A percentile compares a stretch with the other conserved stretches of the same genome.
These are phyloP conservation scores for Epichloe coenophiala DNA, from an alignment of 2,329 filamentous ascomycete genomes.

Conservation along the genomic window DNA sequence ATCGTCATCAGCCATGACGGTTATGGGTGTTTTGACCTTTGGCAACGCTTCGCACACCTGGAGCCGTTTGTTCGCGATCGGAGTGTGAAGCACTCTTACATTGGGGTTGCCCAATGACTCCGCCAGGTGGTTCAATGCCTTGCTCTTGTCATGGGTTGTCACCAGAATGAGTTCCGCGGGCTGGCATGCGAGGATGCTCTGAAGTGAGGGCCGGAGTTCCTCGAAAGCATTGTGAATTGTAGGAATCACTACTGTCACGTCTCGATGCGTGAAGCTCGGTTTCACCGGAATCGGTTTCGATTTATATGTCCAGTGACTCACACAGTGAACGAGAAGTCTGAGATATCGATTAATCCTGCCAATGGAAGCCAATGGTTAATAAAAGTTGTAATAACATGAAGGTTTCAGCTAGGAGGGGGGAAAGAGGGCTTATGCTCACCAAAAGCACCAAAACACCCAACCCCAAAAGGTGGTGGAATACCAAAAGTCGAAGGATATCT, in stretches of 20 bases:
- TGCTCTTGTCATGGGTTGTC: conserved; percentile 69
- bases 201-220: conserved; percentile 68
- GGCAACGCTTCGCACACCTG: conserved; percentile 89
- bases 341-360: conserved; percentile 74
- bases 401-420: neutral
- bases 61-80: conserved; percentile 86
- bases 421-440: conserved; percentile 25
- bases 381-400: neutral
- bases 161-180: conserved; percentile 69
- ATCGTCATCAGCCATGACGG: conserved; percentile 89
- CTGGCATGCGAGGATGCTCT: conserved; percentile 58
- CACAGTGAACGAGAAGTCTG: conserved; percentile 70
- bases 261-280: conserved; percentile 63
- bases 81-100: conserved; percentile 61
- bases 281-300: conserved; percentile 71
- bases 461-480: conserved; percentile 34
- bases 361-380: neutral
- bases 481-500: conserved; percentile 21
- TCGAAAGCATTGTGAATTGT: conserved; percentile 81
- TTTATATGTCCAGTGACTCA: conserved; percentile 77
- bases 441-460: conserved; percentile 28
- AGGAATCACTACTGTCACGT: conserved; percentile 90
- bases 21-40: conserved; percentile 69
- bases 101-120: conserved; percentile 44
- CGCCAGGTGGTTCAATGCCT: conserved; percentile 53